Evolutionary conservation across 2,329 filamentous ascomycete genomes (phyloP), one percentile per base, ranked within the genome.

Genomic region (Chaetomiaceae sp.): DNA sequence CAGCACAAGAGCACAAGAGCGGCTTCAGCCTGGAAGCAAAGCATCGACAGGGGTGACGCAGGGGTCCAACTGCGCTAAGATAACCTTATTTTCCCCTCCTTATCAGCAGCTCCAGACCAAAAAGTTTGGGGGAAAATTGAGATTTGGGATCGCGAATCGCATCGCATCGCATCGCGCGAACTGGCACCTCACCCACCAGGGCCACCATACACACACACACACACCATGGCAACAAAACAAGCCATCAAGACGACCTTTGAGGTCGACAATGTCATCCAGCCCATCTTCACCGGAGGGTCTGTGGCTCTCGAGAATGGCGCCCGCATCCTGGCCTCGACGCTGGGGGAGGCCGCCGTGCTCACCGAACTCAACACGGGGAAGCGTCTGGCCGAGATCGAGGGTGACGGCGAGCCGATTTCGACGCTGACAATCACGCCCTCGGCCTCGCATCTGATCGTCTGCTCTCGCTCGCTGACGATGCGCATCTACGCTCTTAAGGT

Each of bases 401-500:
- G 49, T 27, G 87, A 92, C 73, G 86, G 85, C 62, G 89, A 95
- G 66, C 68, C 79, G 14, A 85, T 95, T 54, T 93, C 89, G 25
- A 87, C 86, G 3, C 67, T 93, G 47, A 82, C 80, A 39, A 69
- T 99, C 60, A 95, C 92, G 0, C 90, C 91, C 0, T 89, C 87
- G 55, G 89, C 84, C 8, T 90, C 89, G 21, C 89, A 96, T 68
- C 79, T 97, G 49, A 83, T 96, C 58, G 74, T 95, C 60, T 97
- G 91, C 73, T 99, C 93, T 16, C 85, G 92, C 59, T 97, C 92
- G n/a, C 77, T 96, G 48, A 91, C 90, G 6, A 95, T 97, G 90
- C 86, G 88, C 64, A 90, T 97, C 58, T 97, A 89, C 70, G 72
- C 85, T 16, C 75, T 99, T 21, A 77, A 78, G 45, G 73, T 76